Conservation (phyloP, 352 stramenopile species). For the Globisporangium apiculatum region DNA sequence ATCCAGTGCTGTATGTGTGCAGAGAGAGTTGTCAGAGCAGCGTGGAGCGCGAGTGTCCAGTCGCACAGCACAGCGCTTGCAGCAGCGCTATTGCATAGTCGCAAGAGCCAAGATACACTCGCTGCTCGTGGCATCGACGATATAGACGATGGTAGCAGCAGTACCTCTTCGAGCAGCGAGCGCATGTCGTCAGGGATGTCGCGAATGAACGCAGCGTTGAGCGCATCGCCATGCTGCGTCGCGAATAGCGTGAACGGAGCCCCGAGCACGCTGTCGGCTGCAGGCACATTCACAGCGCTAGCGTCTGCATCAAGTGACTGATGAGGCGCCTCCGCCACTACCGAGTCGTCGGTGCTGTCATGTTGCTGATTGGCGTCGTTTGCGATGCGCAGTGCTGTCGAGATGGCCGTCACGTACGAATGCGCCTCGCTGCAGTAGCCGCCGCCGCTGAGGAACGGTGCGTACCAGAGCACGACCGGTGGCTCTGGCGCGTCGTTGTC, state of each 20-base stretch:
- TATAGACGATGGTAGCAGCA: neutral
- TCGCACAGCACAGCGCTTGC: neutral
- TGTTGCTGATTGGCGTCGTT: neutral
- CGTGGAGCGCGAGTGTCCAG: neutral
- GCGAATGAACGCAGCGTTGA: conserved; percentile 61
- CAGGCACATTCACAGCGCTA: neutral
- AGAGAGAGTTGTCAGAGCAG: conserved; percentile 5
- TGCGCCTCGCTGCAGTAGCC: conserved; percentile 91
- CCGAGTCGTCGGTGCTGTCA: neutral
- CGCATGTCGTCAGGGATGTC: conserved; percentile 45
- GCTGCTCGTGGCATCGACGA: neutral
- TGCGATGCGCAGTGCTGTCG: conserved; percentile 17
- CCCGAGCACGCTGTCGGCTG: neutral
- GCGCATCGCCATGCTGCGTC: conserved; percentile 60
- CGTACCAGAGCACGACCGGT: conserved; percentile 79
- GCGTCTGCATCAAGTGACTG: neutral
- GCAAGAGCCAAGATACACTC: neutral
- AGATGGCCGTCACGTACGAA: conserved; percentile 73
- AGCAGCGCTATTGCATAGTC: neutral
- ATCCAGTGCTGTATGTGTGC: conserved; percentile 47
- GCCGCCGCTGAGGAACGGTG: conserved; percentile 87
- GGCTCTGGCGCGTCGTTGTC: neutral
- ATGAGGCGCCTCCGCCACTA: neutral
- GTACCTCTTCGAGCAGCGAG: conserved; percentile 32
- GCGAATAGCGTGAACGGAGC: conserved; percentile 49